Evolutionary conservation across 1,284 basidiomycete genomes (phyloP), one percentile per base, ranked within the genome.

Genomic region (Laetiporus sulphureus): DNA sequence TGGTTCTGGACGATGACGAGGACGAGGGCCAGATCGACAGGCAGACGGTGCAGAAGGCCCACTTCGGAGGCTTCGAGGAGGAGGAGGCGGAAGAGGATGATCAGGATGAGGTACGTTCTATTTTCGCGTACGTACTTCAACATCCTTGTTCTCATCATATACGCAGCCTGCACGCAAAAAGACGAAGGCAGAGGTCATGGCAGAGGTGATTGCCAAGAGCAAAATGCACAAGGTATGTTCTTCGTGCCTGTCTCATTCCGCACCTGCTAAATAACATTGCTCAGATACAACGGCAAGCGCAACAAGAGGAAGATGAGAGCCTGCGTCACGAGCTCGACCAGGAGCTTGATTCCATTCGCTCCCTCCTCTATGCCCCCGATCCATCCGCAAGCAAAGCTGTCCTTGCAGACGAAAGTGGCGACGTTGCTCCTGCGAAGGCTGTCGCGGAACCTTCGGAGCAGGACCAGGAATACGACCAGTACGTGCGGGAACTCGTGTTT

Each of bases 161-260:
- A n/a, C n/a, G 4, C 50, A 91, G 86, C 83, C 83, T 10, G 76
- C 77, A 36, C 72, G 81, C 47, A 92, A 91, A 64, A 94, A 90
- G 67, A 80, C 83, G 13, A 98, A 97, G 66, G 85, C 89, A 3
- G 94, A 99, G 60, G 91, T 98, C 47, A 99, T 99, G 96, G 80
- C 88, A 1, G 96, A 99, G 63, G 86, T 99, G 38, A 93, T 99
- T 38, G 89, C 92, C 11, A 99, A 99, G 66, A 95, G 91, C 66
- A 99, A 99, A 64, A 79, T 83, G 41, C 79, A 96, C 66, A 97
- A 94, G 71, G 91, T 90, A 49, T 40, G 7, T 41, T 23, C 5
- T 44, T 20, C 13, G 25, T 21, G 24, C 23, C 22, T 1, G 38
- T 38, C 24, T 45, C 32, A 11, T 43, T 30, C 10, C 19, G 36